Evolutionary conservation across 192 early-diverging fungal genomes (phyloP), one percentile per base, ranked within the genome.

Genomic region (Podila epigama): DNA sequence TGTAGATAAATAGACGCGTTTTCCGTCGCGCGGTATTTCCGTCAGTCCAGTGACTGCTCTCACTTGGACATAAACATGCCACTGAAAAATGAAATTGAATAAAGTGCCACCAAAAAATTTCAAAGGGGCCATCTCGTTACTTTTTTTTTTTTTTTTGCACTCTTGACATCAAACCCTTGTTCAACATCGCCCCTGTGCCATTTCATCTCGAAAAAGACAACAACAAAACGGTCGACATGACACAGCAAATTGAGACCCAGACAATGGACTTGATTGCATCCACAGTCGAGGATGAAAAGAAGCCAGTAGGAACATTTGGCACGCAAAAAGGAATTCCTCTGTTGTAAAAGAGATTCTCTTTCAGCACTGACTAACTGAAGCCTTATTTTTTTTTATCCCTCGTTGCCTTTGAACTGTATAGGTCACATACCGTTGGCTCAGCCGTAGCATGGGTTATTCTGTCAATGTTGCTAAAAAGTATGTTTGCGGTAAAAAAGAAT

Each of bases 401-500:
- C n/a, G n/a, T 13, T 52, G 22, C 34, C 15, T 33, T 32, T 10
- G 29, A 63, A 29, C 6, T 13, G 18, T 25, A 29, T 32, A 77
- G 73, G 61, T 77, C 51, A 77, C 73, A 9, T 77, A 77, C 36
- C 66, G 66, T 5, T 77, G 73, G 73, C 31, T 77, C 25, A 77
- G 73, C 51, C 67, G 73, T 31, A 77, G 73, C 50, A 60, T 77
- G 66, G 73, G 73, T 28, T 63, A 60, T 48, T 77, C 73, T 68
- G 73, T 77, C 66, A 77, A 77, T 29, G 56, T 50, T 57, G 60
- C 73, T 5, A 77, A 77, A 28, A 42, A 59, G 73, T 77, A 68
- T 50, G 61, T 4, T 37, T 11, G 4, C 27, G 25, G 1, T 2
- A 12, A 10, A 2, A 64, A 51, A 6, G 11, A 48, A 20, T n/a